Evolutionary conservation across 1,139 yeast species (phyloP).

Genomic region (Sugiyamaella pinicola): DNA sequence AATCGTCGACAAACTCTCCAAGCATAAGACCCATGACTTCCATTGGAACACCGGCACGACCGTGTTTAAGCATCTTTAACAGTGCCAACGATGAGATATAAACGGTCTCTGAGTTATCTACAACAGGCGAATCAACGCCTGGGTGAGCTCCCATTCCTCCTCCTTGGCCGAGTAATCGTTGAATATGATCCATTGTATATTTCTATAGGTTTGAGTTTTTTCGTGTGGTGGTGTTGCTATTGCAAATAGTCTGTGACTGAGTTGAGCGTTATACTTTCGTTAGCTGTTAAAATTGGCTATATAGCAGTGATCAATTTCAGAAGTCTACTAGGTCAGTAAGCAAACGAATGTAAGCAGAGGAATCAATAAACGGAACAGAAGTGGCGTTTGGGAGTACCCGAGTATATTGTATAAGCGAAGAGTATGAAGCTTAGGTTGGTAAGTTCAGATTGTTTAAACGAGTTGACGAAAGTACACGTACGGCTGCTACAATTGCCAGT

Average conservation of each 20-base stretch:
- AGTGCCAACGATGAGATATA: constrained; percentile 94
- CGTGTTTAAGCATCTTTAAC: constrained; percentile 95
- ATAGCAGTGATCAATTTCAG: too few relatives aligned
- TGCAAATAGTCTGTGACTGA: too few relatives aligned
- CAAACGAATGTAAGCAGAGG: too few relatives aligned
- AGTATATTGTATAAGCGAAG: too few relatives aligned
- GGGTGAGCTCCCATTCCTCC: constrained; percentile 41
- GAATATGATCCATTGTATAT: constrained; percentile 66
- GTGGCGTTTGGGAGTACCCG: constrained; percentile 2
- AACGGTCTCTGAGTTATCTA: constrained; percentile 95
- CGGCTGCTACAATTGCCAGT: background rate
- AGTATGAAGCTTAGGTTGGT: too few relatives aligned
- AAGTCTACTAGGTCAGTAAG: too few relatives aligned
- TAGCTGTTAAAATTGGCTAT: too few relatives aligned
- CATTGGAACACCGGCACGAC: constrained; percentile 99
- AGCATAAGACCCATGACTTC: constrained; percentile 99
- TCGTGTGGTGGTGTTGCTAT: too few relatives aligned
- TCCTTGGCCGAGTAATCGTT: constrained; percentile 65
- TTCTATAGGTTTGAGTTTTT: background rate
- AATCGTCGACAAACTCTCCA: constrained; percentile 97
- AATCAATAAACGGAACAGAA: too few relatives aligned
- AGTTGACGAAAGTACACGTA: too few relatives aligned
- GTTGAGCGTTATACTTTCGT: too few relatives aligned
- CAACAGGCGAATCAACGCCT: constrained; percentile 67
- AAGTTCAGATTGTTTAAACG: too few relatives aligned